Conservation (phyloP, 2,329 filamentous ascomycete genomes). For the Trichoderma polysporum region DNA sequence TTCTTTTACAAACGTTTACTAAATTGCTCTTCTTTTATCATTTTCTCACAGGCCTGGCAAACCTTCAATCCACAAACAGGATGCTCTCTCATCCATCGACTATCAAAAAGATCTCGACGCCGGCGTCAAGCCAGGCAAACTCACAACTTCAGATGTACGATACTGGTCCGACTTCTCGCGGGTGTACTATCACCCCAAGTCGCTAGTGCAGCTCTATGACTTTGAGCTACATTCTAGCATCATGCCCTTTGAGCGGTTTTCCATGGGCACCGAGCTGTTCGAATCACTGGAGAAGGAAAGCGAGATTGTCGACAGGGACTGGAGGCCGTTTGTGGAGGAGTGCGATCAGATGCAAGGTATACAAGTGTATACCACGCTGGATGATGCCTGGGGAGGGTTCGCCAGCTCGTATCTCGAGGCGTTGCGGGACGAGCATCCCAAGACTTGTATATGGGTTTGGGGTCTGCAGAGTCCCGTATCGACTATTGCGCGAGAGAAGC, state of each 20-base stretch:
- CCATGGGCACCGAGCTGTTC: slow-evolving; percentile 78
- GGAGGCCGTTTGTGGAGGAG: slow-evolving; percentile 86
- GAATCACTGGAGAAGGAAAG: slow-evolving; percentile 71
- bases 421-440: slow-evolving; percentile 86
- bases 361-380: slow-evolving; percentile 69
- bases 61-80: slow-evolving; percentile 66
- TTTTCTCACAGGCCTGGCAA: slow-evolving; percentile 57
- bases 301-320: slow-evolving; percentile 85
- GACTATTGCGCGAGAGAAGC: slow-evolving; percentile 53
- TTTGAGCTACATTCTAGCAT: slow-evolving; percentile 79
- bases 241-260: slow-evolving; percentile 87
- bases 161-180: slow-evolving; percentile 98
- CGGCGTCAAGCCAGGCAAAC: slow-evolving; percentile 62
- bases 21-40: neutral
- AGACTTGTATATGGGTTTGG: slow-evolving; percentile 84
- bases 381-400: slow-evolving; percentile 83
- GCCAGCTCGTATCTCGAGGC: slow-evolving; percentile 70
- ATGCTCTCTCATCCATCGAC: slow-evolving; percentile 64
- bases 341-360: slow-evolving; percentile 89
- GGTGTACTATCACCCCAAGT: slow-evolving; percentile 87
- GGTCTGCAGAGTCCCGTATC: slow-evolving; percentile 65
- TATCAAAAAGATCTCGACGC: slow-evolving; percentile 81
- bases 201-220: slow-evolving; percentile 82
- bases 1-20: neutral
- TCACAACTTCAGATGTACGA: slow-evolving; percentile 71